These are phyloP conservation scores for Carex myosuroides DNA, from an alignment of 176 grass and related monocot species.

Conservation along the genomic window DNA sequence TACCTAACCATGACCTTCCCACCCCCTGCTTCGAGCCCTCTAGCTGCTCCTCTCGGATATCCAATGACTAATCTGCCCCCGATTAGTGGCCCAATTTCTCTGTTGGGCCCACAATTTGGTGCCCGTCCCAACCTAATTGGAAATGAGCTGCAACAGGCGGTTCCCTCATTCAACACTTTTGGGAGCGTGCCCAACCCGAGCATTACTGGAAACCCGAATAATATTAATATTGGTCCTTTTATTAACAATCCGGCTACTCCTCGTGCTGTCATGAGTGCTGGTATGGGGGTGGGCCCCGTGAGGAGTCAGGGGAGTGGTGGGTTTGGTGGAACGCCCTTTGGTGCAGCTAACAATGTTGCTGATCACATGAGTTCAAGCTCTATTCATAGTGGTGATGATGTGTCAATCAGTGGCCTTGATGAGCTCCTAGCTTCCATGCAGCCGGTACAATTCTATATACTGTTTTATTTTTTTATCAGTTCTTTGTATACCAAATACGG, in stretches of 20 bases:
- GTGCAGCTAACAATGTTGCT: neutral
- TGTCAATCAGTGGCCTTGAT: neutral
- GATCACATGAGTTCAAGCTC: neutral
- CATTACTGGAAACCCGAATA: neutral
- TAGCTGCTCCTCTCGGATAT: neutral
- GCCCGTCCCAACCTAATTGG: neutral
- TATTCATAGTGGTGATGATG: neutral
- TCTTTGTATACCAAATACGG: neutral
- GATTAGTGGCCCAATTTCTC: neutral
- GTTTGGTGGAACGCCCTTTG: neutral
- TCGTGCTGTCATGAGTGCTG: neutral
- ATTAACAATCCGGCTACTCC: neutral
- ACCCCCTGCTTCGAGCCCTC: neutral
- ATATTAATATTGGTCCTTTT: neutral
- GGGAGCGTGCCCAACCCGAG: neutral
- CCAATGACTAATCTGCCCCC: neutral
- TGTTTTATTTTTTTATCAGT: neutral
- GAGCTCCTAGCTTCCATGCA: constrained; percentile 6
- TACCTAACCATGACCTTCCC: neutral
- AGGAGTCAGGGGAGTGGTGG: neutral
- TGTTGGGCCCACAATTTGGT: neutral
- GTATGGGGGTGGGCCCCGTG: neutral
- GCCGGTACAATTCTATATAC: neutral
- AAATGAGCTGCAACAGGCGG: neutral
- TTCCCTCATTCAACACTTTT: neutral